Conservation (phyloP, 345 rosid genomes). For the Melaleuca alternifolia region DNA sequence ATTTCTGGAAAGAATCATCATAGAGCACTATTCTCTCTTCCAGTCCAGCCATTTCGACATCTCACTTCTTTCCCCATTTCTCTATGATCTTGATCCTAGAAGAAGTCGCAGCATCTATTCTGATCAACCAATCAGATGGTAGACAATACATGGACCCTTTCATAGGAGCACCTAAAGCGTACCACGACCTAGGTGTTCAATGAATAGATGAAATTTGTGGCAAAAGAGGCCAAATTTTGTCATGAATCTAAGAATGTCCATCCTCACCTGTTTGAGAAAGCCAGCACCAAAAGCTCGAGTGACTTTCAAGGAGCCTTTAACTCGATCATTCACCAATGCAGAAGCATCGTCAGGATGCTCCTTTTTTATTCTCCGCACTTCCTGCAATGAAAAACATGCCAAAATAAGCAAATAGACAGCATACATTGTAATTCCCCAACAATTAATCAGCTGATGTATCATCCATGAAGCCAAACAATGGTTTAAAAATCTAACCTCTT, state of each 20-base stretch:
- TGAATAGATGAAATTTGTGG: background rate
- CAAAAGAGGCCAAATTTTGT: background rate
- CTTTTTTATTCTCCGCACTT: conserved; percentile 64
- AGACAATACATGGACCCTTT: background rate
- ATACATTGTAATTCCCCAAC: background rate
- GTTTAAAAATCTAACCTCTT: conserved; percentile 41
- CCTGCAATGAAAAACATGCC: conserved; percentile 29
- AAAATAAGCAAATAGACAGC: background rate
- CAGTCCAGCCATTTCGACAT: background rate
- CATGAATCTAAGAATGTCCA: background rate
- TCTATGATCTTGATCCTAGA: background rate
- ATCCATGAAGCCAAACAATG: background rate
- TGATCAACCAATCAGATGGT: background rate
- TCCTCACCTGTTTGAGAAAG: conserved; percentile 72
- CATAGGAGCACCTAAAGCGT: background rate
- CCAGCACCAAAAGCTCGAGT: conserved; percentile 98
- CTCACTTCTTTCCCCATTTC: background rate
- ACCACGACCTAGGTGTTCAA: background rate
- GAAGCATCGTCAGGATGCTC: conserved; percentile 79
- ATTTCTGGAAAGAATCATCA: background rate
- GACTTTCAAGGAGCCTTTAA: conserved; percentile 88
- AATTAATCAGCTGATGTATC: background rate
- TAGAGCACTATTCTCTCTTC: background rate
- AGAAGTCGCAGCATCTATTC: background rate
- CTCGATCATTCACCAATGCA: conserved; percentile 69